Evolutionary conservation across 2,329 filamentous ascomycete species (phyloP).

Genomic region (Niveomyces coronatus): DNA sequence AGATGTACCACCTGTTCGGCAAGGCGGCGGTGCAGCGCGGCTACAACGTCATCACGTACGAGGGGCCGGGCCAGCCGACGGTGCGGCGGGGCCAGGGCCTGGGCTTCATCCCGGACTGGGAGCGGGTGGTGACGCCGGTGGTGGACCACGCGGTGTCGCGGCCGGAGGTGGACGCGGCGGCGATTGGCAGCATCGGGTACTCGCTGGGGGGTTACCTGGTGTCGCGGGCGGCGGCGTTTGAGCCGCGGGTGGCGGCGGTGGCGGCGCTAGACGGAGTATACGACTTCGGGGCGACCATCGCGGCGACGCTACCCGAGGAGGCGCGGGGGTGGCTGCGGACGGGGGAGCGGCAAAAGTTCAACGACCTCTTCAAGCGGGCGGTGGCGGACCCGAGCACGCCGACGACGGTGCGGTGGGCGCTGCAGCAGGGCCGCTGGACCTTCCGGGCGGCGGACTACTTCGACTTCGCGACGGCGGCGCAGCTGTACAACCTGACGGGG

Average conservation of each 20-base stretch:
- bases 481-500: no score
- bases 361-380: no score
- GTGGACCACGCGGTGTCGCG: conserved; percentile 24
- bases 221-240: conserved; percentile 31
- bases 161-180: conserved; percentile 19
- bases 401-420: no score
- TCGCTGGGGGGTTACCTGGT: conserved; percentile 32
- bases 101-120: conserved; percentile 35
- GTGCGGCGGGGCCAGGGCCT: conserved; percentile 29
- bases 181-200: conserved; percentile 28
- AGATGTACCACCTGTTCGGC: conserved; percentile 28
- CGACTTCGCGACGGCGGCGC: no score
- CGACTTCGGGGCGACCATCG: conserved; percentile 15
- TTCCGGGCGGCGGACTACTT: no score
- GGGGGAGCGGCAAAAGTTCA: no score
- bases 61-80: conserved; percentile 34
- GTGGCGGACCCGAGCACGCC: no score
- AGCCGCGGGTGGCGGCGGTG: conserved; percentile 29
- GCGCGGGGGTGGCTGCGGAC: no score
- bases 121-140: conserved; percentile 28
- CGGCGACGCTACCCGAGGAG: no score
- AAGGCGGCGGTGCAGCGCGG: conserved; percentile 25
- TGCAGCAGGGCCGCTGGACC: no score
- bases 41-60: conserved; percentile 33
- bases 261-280: conserved; percentile 30